A percentile compares a stretch with the other conserved stretches of the same genome.
Evolutionary conservation across 768 basidiomycete species (phyloP).

Genomic region (Auriscalpium orientale): DNA sequence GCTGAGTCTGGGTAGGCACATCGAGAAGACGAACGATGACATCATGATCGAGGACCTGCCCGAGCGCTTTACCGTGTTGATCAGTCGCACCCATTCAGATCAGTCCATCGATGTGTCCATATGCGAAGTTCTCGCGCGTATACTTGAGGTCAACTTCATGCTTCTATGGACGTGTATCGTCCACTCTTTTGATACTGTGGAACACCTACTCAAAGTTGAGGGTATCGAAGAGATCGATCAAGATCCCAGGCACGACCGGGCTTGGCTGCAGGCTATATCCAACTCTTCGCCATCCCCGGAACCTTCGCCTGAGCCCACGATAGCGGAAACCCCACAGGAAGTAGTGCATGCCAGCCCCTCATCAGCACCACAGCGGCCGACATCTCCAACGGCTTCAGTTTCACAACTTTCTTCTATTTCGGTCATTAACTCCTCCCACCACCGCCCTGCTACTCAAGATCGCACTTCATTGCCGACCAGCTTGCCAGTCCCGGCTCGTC

Average conservation of each 20-base stretch:
- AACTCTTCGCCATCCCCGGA: not conserved
- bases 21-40: not conserved
- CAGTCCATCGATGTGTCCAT: not conserved
- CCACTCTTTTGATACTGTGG: not conserved
- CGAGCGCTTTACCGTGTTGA: conserved; percentile 4
- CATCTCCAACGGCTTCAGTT: too few relatives aligned
- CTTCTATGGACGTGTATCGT: conserved; percentile 1
- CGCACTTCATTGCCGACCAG: too few relatives aligned
- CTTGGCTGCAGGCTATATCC: conserved; percentile 6
- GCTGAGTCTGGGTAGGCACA: not conserved
- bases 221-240: conserved; percentile 1
- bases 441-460: too few relatives aligned
- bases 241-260: conserved; percentile 1
- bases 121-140: not conserved
- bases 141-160: conserved; percentile 3
- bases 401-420: too few relatives aligned
- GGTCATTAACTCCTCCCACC: too few relatives aligned
- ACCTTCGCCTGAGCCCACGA: too few relatives aligned
- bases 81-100: conserved; percentile 1
- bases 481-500: too few relatives aligned
- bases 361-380: too few relatives aligned
- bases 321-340: too few relatives aligned
- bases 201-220: not conserved
- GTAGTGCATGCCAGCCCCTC: too few relatives aligned
- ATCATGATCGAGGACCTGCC: conserved; percentile 1